phyloP scores from a whole-genome alignment of 2,329 filamentous ascomycete genomes.

The Aureobasidium musti region DNA sequence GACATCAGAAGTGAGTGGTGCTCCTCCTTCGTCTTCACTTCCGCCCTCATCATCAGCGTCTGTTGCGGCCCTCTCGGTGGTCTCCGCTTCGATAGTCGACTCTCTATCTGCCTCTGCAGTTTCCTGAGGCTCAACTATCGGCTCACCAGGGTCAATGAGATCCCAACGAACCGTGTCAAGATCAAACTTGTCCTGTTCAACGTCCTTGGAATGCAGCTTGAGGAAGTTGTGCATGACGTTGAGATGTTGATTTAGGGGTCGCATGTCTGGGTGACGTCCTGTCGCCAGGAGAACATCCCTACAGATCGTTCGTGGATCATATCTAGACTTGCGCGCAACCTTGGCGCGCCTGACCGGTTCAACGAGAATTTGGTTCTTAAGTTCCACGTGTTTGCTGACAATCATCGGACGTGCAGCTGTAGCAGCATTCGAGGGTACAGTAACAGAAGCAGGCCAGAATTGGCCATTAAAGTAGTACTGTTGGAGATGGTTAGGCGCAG shows the following conservation, averaged over 20 bases:
- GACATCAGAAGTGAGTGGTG: slow-evolving; percentile 14
- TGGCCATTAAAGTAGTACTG: slow-evolving; percentile 26
- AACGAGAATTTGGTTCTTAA: slow-evolving; percentile 44
- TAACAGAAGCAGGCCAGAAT: neutral
- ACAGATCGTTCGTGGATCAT: slow-evolving; percentile 64
- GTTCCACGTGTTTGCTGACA: slow-evolving; percentile 10
- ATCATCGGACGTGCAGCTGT: neutral
- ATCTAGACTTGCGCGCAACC: slow-evolving; percentile 53
- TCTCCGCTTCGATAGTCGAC: slow-evolving; percentile 36
- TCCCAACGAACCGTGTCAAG: slow-evolving; percentile 63
- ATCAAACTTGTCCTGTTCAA: slow-evolving; percentile 52
- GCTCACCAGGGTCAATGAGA: slow-evolving; percentile 59
- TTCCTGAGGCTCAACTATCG: slow-evolving; percentile 33
- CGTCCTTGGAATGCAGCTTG: slow-evolving; percentile 39
- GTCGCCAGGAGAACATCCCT: slow-evolving; percentile 63
- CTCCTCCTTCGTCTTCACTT: slow-evolving; percentile 33
- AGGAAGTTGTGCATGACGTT: slow-evolving; percentile 46
- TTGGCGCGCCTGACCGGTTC: slow-evolving; percentile 52
- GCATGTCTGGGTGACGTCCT: slow-evolving; percentile 62
- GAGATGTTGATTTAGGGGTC: slow-evolving; percentile 62
- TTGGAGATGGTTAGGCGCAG: neutral
- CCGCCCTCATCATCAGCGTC: slow-evolving; percentile 41
- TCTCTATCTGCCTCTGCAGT: slow-evolving; percentile 40
- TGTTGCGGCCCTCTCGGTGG: slow-evolving; percentile 41
- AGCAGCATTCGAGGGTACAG: neutral